Evolutionary conservation across 2,329 filamentous ascomycete species (phyloP), one percentile per base, ranked within the genome.

Genomic region (Ceratocystis cacaofunesta): DNA sequence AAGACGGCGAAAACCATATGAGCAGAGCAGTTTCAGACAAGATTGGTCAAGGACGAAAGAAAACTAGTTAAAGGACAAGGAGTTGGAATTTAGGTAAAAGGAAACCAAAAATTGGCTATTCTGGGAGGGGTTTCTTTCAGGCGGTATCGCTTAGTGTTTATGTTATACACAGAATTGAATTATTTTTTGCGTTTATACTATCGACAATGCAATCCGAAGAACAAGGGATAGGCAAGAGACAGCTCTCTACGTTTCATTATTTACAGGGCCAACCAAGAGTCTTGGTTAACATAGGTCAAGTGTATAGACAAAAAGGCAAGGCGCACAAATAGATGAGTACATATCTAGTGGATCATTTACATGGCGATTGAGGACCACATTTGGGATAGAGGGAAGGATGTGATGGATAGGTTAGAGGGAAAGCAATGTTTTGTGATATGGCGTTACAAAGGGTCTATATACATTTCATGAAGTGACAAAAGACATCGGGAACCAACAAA

Each of bases 381-480:
- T 17, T 12, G 28, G 8, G 32, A 61, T 30, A 7, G 60, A 15
- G 46, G n/a, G 4, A 46, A 44, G 43, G 22, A 19, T 8, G 7
- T 61, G 22, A 19, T n/a, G 41, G 58, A 17, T 44, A 52, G 52
- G 30, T 22, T 8, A 36, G 41, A 43, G 25, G 43, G 22, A 25
- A 19, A 62, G 48, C 60, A 63, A 66, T 36, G 61, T 66, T 44
- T 66, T 63, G 65, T 63, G 65, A 63, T 63, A 66, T 63, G 61
- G 61, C 61, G 61, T 66, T 66, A 61, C 61, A 66, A 63, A 66
- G 64, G 61, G 50, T 66, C 65, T 66, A 66, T 66, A 66, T 66
- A 66, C 65, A 66, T 66, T 66, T 66, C 60, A 63, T 66, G 61
- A 63, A 50, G 52, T 66, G 65, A 63, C 65, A 66, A 44, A 48